Evolutionary conservation across 805 yeast species (phyloP).

Genomic region (Starmerella stellata): DNA sequence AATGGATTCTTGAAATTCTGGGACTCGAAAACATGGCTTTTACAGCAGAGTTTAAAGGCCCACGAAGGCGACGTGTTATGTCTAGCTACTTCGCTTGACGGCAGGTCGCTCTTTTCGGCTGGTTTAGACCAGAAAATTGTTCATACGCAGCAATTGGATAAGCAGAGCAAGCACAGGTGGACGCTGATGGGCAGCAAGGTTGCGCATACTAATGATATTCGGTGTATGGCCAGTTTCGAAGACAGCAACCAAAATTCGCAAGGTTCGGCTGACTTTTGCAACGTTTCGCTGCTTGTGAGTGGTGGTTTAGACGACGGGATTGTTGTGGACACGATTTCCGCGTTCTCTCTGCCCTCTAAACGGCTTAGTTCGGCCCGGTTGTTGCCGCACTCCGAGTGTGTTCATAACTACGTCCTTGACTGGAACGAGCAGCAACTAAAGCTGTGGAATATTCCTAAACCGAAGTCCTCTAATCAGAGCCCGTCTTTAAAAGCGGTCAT

Average conservation of each 20-base stretch:
- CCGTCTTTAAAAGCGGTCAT: slow-evolving; percentile 21
- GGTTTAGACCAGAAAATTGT: slow-evolving; percentile 89
- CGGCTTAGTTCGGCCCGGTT: slow-evolving; percentile 49
- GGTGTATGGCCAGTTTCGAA: slow-evolving; percentile 56
- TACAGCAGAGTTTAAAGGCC: slow-evolving; percentile 60
- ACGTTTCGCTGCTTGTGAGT: slow-evolving; percentile 36
- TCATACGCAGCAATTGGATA: slow-evolving; percentile 36
- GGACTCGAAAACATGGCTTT: slow-evolving; percentile 62
- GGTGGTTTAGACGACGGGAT: slow-evolving; percentile 30
- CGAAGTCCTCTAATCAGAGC: slow-evolving; percentile 38
- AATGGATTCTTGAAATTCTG: slow-evolving; percentile 87
- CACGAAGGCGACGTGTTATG: slow-evolving; percentile 87
- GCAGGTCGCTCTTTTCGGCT: slow-evolving; percentile 58
- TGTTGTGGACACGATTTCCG: slow-evolving; percentile 41
- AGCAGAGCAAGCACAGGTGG: slow-evolving; percentile 37
- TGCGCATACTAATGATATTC: slow-evolving; percentile 69
- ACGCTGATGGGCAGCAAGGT: slow-evolving; percentile 55
- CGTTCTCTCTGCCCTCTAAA: slow-evolving; percentile 54
- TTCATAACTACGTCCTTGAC: slow-evolving; percentile 36
- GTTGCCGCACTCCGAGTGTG: slow-evolving; percentile 37
- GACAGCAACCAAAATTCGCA: no score
- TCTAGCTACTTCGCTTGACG: slow-evolving; percentile 27
- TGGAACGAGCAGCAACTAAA: slow-evolving; percentile 74
- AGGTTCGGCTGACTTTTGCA: no score
- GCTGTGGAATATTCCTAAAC: slow-evolving; percentile 54